Conservation (phyloP, 1,139 yeast species). For the Taphrina wiesneri region DNA sequence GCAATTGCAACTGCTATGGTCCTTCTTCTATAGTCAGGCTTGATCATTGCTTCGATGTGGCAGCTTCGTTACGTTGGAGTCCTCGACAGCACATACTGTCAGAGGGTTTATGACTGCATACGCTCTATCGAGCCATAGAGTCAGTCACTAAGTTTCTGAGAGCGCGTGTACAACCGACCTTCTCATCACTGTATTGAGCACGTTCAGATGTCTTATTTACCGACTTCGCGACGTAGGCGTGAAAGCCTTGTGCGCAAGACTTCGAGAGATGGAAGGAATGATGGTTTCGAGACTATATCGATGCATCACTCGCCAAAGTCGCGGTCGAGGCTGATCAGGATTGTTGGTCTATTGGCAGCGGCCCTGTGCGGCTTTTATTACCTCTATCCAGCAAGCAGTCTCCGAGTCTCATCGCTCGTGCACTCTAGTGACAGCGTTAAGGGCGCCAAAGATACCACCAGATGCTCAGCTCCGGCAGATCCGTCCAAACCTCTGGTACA, state of each 20-base stretch:
- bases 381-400: conserved; percentile 5
- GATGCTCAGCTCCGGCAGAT: conserved; percentile 38
- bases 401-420: background rate
- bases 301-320: conserved; percentile 2
- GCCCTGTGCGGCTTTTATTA: conserved; percentile 4
- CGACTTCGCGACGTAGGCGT: conserved; percentile 26
- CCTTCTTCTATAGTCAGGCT: background rate
- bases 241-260: conserved; percentile 17
- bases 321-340: conserved; percentile 7
- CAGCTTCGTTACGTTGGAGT: too few relatives aligned
- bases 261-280: conserved; percentile 7
- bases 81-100: too few relatives aligned
- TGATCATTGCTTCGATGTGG: too few relatives aligned
- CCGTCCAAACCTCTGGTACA: conserved; percentile 44
- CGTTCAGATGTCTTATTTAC: conserved; percentile 16
- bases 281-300: conserved; percentile 19
- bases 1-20: background rate
- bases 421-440: background rate
- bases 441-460: conserved; percentile 4
- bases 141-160: too few relatives aligned
- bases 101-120: too few relatives aligned
- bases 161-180: too few relatives aligned
- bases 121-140: too few relatives aligned
- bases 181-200: too few relatives aligned
- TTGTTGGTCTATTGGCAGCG: background rate